These are phyloP conservation scores for Umbelopsis vinacea DNA, from an alignment of 192 early-diverging fungal species.

Conservation along the genomic window DNA sequence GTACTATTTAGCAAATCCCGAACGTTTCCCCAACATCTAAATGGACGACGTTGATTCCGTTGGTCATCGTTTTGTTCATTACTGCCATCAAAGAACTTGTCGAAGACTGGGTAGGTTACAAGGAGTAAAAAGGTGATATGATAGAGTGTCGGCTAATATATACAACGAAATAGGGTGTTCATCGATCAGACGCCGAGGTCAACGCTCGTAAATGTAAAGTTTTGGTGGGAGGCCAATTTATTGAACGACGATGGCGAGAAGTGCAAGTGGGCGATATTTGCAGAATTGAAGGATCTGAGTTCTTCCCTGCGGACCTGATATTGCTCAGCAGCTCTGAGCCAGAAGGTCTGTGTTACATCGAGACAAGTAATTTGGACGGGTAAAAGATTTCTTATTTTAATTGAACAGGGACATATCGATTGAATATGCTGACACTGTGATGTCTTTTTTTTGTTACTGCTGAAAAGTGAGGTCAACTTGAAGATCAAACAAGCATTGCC, in stretches of 20 bases:
- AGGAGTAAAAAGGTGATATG: background rate
- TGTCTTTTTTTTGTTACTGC: background rate
- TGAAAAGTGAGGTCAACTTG: conserved; percentile 88
- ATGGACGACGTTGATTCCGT: conserved; percentile 83
- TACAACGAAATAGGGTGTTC: conserved; percentile 37
- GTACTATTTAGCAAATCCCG: conserved; percentile 82
- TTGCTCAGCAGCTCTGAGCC: conserved; percentile 92
- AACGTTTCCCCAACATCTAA: conserved; percentile 92
- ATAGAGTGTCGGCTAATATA: background rate
- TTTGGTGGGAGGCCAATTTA: conserved; percentile 67
- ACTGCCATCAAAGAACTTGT: conserved; percentile 94
- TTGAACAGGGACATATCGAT: background rate
- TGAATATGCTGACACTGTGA: too few relatives aligned
- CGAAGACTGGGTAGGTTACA: conserved; percentile 76
- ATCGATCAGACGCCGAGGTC: conserved; percentile 74
- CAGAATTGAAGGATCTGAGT: conserved; percentile 83
- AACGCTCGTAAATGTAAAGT: conserved; percentile 70
- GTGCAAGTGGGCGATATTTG: conserved; percentile 93
- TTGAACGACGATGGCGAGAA: conserved; percentile 77
- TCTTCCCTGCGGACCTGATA: conserved; percentile 92
- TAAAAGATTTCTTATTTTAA: conserved; percentile 35
- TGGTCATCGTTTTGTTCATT: conserved; percentile 83
- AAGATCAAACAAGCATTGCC: conserved; percentile 95
- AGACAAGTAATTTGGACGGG: conserved; percentile 98
- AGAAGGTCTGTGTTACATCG: conserved; percentile 96